Evolutionary conservation across 768 basidiomycete genomes (phyloP), one percentile per base, ranked within the genome.

Genomic region (Amanita inopinata): DNA sequence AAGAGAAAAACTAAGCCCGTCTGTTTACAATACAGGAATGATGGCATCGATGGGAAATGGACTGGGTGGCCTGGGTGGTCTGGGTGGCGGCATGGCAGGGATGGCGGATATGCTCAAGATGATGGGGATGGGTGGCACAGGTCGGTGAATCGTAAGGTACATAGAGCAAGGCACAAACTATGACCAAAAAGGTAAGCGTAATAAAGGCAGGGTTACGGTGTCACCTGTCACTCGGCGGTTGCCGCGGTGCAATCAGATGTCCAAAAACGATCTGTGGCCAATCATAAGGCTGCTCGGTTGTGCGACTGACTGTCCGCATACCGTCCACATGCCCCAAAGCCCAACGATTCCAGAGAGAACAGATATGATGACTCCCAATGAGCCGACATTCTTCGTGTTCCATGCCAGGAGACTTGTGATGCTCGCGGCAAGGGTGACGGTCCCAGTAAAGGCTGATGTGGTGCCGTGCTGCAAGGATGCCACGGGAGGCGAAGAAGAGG

Each of bases 11-110:
- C 30, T 39, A 38, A 34, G 36, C n/a, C n/a, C n/a, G n/a, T n/a
- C n/a, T n/a, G n/a, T n/a, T n/a, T n/a, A n/a, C 38, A 35, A 51
- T 25, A 45, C 51, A 89, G 85, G 82, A 41, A 88, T 89, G 83
- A 92, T 93, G 86, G 63, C 76, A 39, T 80, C 83, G 44, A 87
- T 90, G 83, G 88, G 86, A 17, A 72, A 74, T 20, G 80, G 77
- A 5, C 56, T 78, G 2, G 78, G 77, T 17, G 83, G 80, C n/a
- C 56, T 72, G 9, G 78, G 80, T 7, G 76, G 74, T 5, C 52
- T 73, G 5, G 12, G 53, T 79, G 46, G 76, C 73, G 76, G 78
- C 2, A 75, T 80, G 73, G 71, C 75, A 37, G 76, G 76, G 40
- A 77, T 87, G 71, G 71, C 64, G 15, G 84, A 88, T 49, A 82